These are phyloP conservation scores for Haberlea rhodopensis DNA, from an alignment of 257 asterid species.

Conservation along the genomic window DNA sequence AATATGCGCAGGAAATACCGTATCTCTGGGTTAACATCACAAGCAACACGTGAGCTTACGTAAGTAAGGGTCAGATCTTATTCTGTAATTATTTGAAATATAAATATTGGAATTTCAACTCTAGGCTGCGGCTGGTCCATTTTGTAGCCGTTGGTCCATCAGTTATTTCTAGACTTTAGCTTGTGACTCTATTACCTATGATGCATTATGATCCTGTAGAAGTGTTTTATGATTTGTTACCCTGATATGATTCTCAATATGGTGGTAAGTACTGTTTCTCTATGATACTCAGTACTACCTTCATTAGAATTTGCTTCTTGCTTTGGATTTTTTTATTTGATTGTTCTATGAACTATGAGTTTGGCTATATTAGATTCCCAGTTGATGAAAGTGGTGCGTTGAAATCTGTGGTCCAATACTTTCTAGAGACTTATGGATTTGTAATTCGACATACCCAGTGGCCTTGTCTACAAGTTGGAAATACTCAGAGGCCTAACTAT, in stretches of 20 bases:
- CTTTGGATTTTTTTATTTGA: background rate
- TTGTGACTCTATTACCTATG: background rate
- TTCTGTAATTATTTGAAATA: conserved; percentile 6
- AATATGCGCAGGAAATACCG: conserved; percentile 50
- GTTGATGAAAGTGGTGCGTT: conserved; percentile 39
- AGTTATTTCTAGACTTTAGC: background rate
- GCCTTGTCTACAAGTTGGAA: conserved; percentile 46
- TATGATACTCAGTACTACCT: background rate
- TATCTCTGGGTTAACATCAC: conserved; percentile 53
- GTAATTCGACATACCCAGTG: conserved; percentile 37
- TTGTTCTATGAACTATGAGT: background rate
- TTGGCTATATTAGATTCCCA: conserved; percentile 27
- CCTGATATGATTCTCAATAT: too few relatives aligned
- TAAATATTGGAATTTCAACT: background rate
- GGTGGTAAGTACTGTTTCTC: background rate
- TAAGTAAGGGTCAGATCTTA: conserved; percentile 32
- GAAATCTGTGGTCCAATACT: conserved; percentile 40
- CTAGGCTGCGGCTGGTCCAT: background rate
- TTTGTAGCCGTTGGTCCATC: background rate
- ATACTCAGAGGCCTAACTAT: conserved; percentile 38
- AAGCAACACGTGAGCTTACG: conserved; percentile 56
- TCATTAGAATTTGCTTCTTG: background rate
- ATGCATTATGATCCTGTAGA: background rate
- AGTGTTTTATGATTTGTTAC: background rate
- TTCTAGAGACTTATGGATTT: conserved; percentile 40